These are phyloP conservation scores for Mycena galericulata DNA, from an alignment of 768 basidiomycete genomes.

Conservation along the genomic window DNA sequence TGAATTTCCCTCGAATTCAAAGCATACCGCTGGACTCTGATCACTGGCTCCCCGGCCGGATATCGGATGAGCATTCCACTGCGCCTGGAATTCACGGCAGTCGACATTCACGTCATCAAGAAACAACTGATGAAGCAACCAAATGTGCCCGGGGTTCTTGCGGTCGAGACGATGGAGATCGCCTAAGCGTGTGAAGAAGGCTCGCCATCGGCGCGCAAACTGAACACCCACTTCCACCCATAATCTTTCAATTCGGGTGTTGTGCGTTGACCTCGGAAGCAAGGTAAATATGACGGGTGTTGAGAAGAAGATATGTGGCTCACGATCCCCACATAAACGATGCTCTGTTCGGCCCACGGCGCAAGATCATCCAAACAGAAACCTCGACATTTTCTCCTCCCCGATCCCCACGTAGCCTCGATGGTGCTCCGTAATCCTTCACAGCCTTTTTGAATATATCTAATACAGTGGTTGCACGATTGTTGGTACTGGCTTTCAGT, in stretches of 20 bases:
- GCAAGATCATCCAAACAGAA: conserved; percentile 50
- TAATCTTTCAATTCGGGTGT: conserved; percentile 57
- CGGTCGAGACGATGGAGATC: conserved; percentile 47
- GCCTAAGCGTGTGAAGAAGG: conserved; percentile 55
- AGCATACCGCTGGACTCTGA: conserved; percentile 36
- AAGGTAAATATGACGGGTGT: too few species aligned
- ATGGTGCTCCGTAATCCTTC: conserved; percentile 42
- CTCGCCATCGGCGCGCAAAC: too few species aligned
- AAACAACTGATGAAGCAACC: conserved; percentile 59
- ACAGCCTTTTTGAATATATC: conserved; percentile 40
- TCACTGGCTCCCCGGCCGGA: conserved; percentile 39
- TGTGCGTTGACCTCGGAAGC: conserved; percentile 54
- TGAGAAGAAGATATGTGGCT: too few species aligned
- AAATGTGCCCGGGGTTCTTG: conserved; percentile 48
- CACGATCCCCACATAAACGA: conserved; percentile 52
- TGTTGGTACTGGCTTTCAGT: conserved; percentile 43
- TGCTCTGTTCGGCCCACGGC: conserved; percentile 42
- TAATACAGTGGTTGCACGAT: conserved; percentile 44
- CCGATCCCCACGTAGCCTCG: conserved; percentile 46
- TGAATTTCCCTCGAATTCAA: too few species aligned
- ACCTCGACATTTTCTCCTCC: conserved; percentile 51
- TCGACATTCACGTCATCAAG: conserved; percentile 51
- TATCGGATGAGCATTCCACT: conserved; percentile 57
- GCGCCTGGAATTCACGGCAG: conserved; percentile 45
- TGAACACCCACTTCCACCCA: conserved; percentile 55